These are phyloP conservation scores for Penicillium coffeae DNA, from an alignment of 495 filamentous ascomycete species.

Conservation along the genomic window DNA sequence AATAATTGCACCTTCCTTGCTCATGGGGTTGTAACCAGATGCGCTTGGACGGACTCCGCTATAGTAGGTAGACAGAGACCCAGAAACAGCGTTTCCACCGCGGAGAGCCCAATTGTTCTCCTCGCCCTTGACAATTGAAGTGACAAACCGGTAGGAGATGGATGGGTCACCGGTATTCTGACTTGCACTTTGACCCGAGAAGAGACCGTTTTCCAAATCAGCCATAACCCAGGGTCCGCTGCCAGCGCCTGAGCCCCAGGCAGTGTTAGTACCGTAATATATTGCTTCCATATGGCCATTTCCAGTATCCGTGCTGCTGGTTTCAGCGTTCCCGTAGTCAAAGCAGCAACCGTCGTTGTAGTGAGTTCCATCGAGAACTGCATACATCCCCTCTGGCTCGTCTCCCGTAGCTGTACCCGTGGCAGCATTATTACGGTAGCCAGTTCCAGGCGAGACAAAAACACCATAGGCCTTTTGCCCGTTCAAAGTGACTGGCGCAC, in stretches of 20 bases:
- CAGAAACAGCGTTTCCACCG: constrained; percentile 50
- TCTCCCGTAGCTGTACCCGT: constrained; percentile 51
- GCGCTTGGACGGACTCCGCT: constrained; percentile 45
- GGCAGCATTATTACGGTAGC: constrained; percentile 51
- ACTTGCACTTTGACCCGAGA: constrained; percentile 41
- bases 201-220: constrained; percentile 57
- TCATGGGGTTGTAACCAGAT: constrained; percentile 55
- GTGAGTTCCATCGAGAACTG: constrained; percentile 56
- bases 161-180: constrained; percentile 47
- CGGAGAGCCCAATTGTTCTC: constrained; percentile 52
- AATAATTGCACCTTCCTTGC: constrained; percentile 58
- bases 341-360: constrained; percentile 58
- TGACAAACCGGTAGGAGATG: constrained; percentile 48
- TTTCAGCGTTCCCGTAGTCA: constrained; percentile 60
- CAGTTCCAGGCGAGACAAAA: constrained; percentile 52
- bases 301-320: constrained; percentile 49
- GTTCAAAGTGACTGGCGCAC: constrained; percentile 55
- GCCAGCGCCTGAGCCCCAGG: constrained; percentile 51
- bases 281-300: constrained; percentile 60
- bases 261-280: constrained; percentile 49
- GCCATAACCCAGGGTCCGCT: constrained; percentile 59
- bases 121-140: constrained; percentile 48
- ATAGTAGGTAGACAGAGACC: constrained; percentile 53
- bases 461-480: constrained; percentile 58
- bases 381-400: constrained; percentile 54